Evolutionary conservation across 1,284 basidiomycete genomes (phyloP).

Genomic region (Apiotrichum gamsii): DNA sequence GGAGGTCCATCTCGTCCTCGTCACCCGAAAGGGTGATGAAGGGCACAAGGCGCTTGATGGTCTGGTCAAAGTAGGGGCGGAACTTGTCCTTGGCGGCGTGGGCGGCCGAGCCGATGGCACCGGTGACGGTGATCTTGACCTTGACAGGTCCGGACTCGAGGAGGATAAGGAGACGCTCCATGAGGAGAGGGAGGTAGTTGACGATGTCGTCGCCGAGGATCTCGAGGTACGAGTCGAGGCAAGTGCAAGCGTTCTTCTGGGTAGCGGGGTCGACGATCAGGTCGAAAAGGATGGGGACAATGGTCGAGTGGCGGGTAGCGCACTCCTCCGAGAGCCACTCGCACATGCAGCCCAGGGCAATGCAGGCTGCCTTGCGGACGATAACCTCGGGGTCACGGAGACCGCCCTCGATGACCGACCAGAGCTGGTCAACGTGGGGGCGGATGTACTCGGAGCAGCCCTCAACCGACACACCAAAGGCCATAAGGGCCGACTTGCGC

Average conservation of each 20-base stretch:
- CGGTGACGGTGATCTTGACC: slow-evolving; percentile 93
- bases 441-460: slow-evolving; percentile 98
- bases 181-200: slow-evolving; percentile 87
- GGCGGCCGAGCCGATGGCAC: slow-evolving; percentile 95
- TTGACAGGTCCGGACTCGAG: slow-evolving; percentile 77
- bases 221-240: slow-evolving; percentile 93
- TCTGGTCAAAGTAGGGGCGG: slow-evolving; percentile 89
- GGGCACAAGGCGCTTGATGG: slow-evolving; percentile 81
- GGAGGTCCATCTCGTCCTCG: slow-evolving; percentile 75
- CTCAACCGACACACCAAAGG: slow-evolving; percentile 92
- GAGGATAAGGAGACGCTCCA: slow-evolving; percentile 86
- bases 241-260: slow-evolving; percentile 88
- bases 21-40: slow-evolving; percentile 70
- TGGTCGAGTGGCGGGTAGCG: slow-evolving; percentile 69
- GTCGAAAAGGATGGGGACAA: slow-evolving; percentile 85
- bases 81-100: slow-evolving; percentile 94
- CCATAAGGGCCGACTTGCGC: slow-evolving; percentile 91
- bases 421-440: slow-evolving; percentile 83
- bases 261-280: slow-evolving; percentile 83
- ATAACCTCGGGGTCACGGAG: slow-evolving; percentile 74
- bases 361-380: slow-evolving; percentile 90
- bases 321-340: slow-evolving; percentile 98
- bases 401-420: slow-evolving; percentile 90
- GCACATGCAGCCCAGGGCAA: slow-evolving; percentile 91
- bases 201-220: slow-evolving; percentile 81